A percentile compares a stretch with the other conserved stretches of the same genome.
Conservation (phyloP, 2,329 filamentous ascomycete species). For the Penicillium sp. region DNA sequence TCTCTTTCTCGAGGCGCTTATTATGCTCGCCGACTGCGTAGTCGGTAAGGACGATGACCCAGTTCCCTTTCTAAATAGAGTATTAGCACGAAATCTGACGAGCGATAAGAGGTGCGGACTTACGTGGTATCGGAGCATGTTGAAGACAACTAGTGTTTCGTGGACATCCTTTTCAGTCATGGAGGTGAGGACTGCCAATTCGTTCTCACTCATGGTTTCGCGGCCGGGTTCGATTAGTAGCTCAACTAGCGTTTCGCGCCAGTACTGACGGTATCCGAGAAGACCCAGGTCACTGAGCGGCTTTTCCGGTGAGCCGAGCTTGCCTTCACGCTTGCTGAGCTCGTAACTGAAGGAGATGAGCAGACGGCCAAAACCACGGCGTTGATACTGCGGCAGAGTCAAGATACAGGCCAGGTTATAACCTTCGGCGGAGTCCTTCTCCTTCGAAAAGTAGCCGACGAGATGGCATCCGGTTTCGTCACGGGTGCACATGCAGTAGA, state of each 20-base stretch:
- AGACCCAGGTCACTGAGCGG: conserved; percentile 90
- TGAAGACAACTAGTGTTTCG: conserved; percentile 87
- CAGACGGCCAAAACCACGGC: conserved; percentile 87
- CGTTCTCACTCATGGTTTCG: conserved; percentile 71
- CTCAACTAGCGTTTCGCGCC: conserved; percentile 92
- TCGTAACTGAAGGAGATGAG: conserved; percentile 98
- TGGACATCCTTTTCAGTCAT: conserved; percentile 99
- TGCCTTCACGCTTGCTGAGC: conserved; percentile 89
- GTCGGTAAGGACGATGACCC: conserved; percentile 90
- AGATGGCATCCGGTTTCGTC: conserved; percentile 91
- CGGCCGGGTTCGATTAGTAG: conserved; percentile 72
- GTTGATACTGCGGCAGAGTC: conserved; percentile 91
- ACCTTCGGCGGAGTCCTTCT: conserved; percentile 93
- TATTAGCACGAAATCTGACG: conserved; percentile 16
- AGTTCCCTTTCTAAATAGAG: conserved; percentile 69
- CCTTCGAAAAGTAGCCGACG: conserved; percentile 98
- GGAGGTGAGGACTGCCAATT: conserved; percentile 71
- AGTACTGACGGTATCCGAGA: conserved; percentile 92
- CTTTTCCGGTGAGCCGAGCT: conserved; percentile 94
- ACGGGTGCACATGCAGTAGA: conserved; percentile 95
- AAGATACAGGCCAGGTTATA: conserved; percentile 99
- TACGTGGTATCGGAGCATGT: conserved; percentile 87
- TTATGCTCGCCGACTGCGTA: conserved; percentile 68
- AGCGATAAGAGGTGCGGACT: conserved; percentile 21
- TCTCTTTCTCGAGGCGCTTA: conserved; percentile 74